These are phyloP conservation scores for Aschersonia sp. DNA, from an alignment of 2,329 filamentous ascomycete species.

Conservation along the genomic window DNA sequence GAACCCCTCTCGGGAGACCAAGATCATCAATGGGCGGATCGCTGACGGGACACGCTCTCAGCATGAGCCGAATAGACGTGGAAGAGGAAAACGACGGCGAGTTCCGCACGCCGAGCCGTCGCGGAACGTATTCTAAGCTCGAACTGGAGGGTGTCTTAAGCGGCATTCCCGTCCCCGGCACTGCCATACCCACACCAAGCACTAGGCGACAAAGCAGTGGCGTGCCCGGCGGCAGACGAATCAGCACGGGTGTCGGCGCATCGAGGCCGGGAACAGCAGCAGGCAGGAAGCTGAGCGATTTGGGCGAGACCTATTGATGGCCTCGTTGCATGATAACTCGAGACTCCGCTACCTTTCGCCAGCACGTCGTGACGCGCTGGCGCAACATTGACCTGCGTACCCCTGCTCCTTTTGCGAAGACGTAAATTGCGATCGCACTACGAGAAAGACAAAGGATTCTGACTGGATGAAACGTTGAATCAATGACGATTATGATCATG, in stretches of 20 bases:
- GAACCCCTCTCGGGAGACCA: constrained; percentile 55
- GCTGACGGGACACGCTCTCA: constrained; percentile 41
- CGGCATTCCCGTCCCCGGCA: constrained; percentile 26
- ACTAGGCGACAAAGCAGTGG: constrained; percentile 28
- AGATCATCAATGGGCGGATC: constrained; percentile 57
- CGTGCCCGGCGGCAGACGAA: constrained; percentile 25
- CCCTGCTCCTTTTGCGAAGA: no score
- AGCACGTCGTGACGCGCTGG: no score
- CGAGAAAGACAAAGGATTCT: background rate
- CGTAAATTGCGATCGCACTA: background rate
- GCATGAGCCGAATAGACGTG: constrained; percentile 39
- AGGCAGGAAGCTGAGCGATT: constrained; percentile 28
- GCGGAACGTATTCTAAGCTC: constrained; percentile 36
- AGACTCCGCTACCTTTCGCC: no score
- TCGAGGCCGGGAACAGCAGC: constrained; percentile 17
- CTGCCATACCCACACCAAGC: constrained; percentile 31
- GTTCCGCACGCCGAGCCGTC: constrained; percentile 37
- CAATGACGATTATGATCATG: background rate
- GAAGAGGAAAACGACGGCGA: constrained; percentile 25
- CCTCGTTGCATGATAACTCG: no score
- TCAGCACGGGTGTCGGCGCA: constrained; percentile 21
- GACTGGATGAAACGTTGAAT: background rate
- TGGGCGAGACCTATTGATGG: constrained; percentile 39
- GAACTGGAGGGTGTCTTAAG: constrained; percentile 25
- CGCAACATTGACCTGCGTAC: no score